Evolutionary conservation across 2,329 filamentous ascomycete species (phyloP), one percentile per base, ranked within the genome.

Genomic region (Sordariomycetes sp.): DNA sequence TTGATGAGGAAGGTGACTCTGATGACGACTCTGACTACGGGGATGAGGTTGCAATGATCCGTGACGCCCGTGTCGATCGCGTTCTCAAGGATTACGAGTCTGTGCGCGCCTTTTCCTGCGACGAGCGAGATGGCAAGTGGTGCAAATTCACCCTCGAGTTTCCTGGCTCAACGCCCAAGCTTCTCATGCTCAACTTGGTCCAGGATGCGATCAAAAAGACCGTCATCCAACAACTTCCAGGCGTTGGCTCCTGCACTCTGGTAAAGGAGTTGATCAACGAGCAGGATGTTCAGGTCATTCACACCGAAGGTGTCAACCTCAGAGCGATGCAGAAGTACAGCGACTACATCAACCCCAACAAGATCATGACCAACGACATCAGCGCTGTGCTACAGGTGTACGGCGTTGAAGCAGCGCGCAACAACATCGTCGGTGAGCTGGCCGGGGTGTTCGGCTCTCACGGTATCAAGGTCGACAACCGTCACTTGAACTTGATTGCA

Each of bases 401-500:
- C 55, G 92, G 92, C 44, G 87, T 98, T 5, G 92, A 98, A 63
- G 92, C 92, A 2, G 87, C 85, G 30, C 84, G 93, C 17, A 79
- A 72, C 42, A 85, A 79, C 44, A 96, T 98, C 50, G 82, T 95
- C 29, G 73, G 74, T 38, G 92, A 98, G 63, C 75, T 98, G 51
- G 74, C 78, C 35, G 74, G 72, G 28, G 90, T 98, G 42, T 98
- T 98, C 69, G 70, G 72, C 32, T 80, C 82, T 51, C 90, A 98
- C 75, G 85, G 85, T 51, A 98, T 98, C 64, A 74, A 71, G 39
- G 92, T 98, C 34, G 88, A 98, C 56, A 79, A 82, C 44, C 79
- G 92, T 34, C 93, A 98, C 64, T 63, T 98, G 45, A 95, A 92
- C 61, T 72, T 98, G 45, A 96, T 98, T 47, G 90, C 84, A 30